These are phyloP conservation scores for Ganoderma resinaceum DNA, from an alignment of 1,284 basidiomycete species.

Conservation along the genomic window DNA sequence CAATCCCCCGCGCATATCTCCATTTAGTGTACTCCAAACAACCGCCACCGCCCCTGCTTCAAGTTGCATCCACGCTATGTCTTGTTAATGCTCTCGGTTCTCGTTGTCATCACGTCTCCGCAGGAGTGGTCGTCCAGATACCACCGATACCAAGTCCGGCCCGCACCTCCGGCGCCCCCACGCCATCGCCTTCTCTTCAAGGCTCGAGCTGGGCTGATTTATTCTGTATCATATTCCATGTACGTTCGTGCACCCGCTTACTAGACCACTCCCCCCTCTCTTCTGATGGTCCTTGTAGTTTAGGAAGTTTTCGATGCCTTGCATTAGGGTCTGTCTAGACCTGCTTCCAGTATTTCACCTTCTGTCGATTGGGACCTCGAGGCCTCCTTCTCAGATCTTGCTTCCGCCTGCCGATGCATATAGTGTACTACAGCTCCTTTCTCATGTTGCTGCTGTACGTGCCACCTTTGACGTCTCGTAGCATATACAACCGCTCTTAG, in stretches of 20 bases:
- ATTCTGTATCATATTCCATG: conserved; percentile 27
- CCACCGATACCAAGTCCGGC: neutral
- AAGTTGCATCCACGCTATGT: conserved; percentile 9
- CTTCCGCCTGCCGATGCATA: neutral
- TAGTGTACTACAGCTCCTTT: neutral
- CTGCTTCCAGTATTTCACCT: neutral
- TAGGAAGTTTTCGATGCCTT: neutral
- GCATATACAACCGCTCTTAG: neutral
- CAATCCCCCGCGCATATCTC: neutral
- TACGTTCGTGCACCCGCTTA: conserved; percentile 3
- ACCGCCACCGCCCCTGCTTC: neutral
- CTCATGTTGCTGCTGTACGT: neutral
- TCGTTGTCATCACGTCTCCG: conserved; percentile 4
- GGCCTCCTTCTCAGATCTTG: neutral
- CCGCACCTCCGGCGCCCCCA: neutral
- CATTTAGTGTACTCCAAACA: neutral
- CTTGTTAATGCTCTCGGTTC: conserved; percentile 8
- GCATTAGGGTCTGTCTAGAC: neutral
- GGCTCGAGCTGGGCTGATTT: conserved; percentile 18
- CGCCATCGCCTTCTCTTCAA: neutral
- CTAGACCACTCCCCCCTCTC: neutral
- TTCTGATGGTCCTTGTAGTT: neutral
- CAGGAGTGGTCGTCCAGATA: conserved; percentile 8
- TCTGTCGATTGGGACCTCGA: neutral
- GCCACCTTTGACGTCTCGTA: neutral